Percentiles rank a stretch among this genome's conserved stretches.
Evolutionary conservation across 2,329 filamentous ascomycete species (phyloP).

Genomic region (Endothia cerciana): DNA sequence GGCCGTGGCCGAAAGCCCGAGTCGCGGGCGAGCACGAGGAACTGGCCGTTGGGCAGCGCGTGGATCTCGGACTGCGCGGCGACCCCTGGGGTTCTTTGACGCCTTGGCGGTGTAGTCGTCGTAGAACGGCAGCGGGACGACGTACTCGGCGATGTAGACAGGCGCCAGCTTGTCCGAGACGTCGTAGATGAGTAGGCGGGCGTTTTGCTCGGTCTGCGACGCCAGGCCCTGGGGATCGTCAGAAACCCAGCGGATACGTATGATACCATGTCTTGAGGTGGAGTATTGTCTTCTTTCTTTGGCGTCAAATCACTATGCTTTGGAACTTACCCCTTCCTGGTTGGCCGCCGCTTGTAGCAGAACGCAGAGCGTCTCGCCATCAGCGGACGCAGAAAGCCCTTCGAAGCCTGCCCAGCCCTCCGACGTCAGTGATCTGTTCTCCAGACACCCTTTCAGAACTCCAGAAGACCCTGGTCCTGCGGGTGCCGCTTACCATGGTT

Average conservation of each 20-base stretch:
- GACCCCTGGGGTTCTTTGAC: constrained; percentile 42
- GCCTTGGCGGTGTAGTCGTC: constrained; percentile 53
- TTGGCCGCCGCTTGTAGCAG: constrained; percentile 68
- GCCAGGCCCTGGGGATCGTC: constrained; percentile 2
- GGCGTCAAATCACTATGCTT: no score
- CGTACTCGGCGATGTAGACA: constrained; percentile 62
- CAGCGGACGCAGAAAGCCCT: constrained; percentile 64
- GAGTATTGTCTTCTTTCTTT: neutral
- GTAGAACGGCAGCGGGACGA: constrained; percentile 67
- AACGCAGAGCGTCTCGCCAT: constrained; percentile 66
- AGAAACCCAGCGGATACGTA: neutral
- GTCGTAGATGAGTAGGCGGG: constrained; percentile 66
- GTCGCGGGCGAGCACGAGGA: constrained; percentile 70
- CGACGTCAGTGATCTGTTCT: no score
- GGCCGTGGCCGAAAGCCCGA: constrained; percentile 62
- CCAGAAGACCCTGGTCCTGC: neutral
- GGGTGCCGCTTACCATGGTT: constrained; percentile 54
- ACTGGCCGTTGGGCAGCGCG: constrained; percentile 64
- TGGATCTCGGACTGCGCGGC: constrained; percentile 73
- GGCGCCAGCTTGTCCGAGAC: constrained; percentile 40
- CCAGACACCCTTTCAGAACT: no score
- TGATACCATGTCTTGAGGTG: neutral
- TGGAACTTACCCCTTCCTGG: constrained; percentile 56
- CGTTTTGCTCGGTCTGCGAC: constrained; percentile 44
- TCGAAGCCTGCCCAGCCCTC: constrained; percentile 56